Evolutionary conservation across 2,329 filamentous ascomycete genomes (phyloP).

Genomic region (Apiospora aurea): DNA sequence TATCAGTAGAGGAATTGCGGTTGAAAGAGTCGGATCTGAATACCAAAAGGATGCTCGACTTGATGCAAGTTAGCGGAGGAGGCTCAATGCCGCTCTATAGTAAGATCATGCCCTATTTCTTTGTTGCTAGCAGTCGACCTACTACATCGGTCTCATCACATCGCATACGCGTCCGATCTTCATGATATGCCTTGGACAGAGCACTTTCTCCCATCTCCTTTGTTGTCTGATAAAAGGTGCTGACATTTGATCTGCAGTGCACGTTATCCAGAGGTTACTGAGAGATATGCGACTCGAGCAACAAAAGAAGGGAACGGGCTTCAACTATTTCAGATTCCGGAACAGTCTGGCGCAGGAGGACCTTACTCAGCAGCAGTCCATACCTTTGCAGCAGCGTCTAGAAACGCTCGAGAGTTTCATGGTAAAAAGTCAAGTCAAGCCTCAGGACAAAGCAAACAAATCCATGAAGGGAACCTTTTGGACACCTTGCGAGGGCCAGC

Average conservation of each 20-base stretch:
- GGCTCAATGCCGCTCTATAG: slow-evolving; percentile 59
- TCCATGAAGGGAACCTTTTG: slow-evolving; percentile 31
- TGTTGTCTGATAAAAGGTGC: background rate
- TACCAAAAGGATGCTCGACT: slow-evolving; percentile 55
- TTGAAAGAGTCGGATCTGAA: slow-evolving; percentile 57
- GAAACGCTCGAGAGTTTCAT: slow-evolving; percentile 71
- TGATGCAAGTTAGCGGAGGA: slow-evolving; percentile 57
- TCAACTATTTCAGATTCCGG: slow-evolving; percentile 61
- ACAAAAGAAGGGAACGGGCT: slow-evolving; percentile 43
- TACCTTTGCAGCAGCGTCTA: slow-evolving; percentile 65
- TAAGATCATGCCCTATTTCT: background rate
- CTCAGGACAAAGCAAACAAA: slow-evolving; percentile 31
- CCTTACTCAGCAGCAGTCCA: slow-evolving; percentile 57
- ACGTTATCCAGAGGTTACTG: slow-evolving; percentile 62
- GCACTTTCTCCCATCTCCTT: background rate
- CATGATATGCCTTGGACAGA: background rate
- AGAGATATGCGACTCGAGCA: slow-evolving; percentile 60
- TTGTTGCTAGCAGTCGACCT: background rate
- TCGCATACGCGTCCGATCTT: background rate
- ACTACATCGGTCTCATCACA: background rate
- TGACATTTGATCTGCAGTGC: slow-evolving; percentile 42
- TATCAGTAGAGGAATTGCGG: slow-evolving; percentile 57
- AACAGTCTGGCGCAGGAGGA: slow-evolving; percentile 42
- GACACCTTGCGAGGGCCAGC: slow-evolving; percentile 46
- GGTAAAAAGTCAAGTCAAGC: slow-evolving; percentile 37